Evolutionary conservation across 768 basidiomycete genomes (phyloP).

Genomic region (Suillus ampliporus): DNA sequence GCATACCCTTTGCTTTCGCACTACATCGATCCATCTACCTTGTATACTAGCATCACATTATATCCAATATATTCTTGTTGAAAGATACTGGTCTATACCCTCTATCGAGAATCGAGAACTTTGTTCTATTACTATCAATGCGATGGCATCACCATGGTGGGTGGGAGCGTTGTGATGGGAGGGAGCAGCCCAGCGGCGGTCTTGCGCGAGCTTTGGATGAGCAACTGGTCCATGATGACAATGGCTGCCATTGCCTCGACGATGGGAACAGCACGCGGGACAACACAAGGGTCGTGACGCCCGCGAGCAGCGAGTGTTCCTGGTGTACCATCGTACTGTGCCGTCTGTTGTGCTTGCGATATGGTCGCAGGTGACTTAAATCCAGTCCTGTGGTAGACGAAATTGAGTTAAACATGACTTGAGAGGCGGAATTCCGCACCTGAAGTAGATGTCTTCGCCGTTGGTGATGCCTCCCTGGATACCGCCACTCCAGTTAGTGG

Average conservation of each 20-base stretch:
- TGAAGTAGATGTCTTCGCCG: conserved; percentile 97
- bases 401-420: conserved; percentile 15
- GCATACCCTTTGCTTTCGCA: conserved; percentile 21
- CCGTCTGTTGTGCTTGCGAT: conserved; percentile 87
- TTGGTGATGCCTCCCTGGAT: conserved; percentile 98
- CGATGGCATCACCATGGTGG: conserved; percentile 83
- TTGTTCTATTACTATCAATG: conserved; percentile 22
- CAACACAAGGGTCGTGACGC: conserved; percentile 96
- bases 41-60: conserved; percentile 1
- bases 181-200: conserved; percentile 81
- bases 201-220: conserved; percentile 86
- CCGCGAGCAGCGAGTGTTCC: conserved; percentile 91
- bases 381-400: conserved; percentile 66
- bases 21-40: conserved; percentile 16
- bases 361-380: conserved; percentile 99
- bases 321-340: conserved; percentile 89
- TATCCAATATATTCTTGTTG: conserved; percentile 11
- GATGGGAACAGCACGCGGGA: conserved; percentile 96
- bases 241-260: conserved; percentile 98
- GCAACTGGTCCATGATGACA: conserved; percentile 92
- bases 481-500: conserved; percentile 96
- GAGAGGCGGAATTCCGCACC: conserved; percentile 51
- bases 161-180: conserved; percentile 85
- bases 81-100: conserved; percentile 5
- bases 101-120: conserved; percentile 5